These are phyloP conservation scores for Calocera viscosa DNA, from an alignment of 768 basidiomycete species.

Conservation along the genomic window DNA sequence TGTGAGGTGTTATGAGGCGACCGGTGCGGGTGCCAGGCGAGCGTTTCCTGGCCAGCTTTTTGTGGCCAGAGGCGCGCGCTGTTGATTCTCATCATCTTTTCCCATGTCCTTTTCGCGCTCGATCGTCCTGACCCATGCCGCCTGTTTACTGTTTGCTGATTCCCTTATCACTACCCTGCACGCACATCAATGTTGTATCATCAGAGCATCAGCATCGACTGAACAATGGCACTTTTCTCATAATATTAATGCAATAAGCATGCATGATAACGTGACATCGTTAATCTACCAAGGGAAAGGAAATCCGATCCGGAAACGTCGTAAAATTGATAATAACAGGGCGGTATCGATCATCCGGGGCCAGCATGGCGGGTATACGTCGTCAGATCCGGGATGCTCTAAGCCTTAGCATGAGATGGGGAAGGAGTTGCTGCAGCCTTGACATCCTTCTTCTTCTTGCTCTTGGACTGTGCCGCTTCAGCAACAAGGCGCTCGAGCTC, in stretches of 20 bases:
- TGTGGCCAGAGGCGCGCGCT: not conserved
- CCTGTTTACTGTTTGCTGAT: conserved; percentile 1
- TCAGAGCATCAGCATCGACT: conserved; percentile 9
- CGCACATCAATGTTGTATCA: conserved; percentile 6
- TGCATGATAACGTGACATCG: not conserved
- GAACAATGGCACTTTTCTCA: conserved; percentile 3
- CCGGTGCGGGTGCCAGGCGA: not conserved
- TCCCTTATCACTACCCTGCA: conserved; percentile 3
- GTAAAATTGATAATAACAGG: not conserved
- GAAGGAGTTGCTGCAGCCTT: not conserved
- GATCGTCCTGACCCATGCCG: not conserved
- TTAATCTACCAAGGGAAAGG: not conserved
- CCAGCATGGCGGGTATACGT: not conserved
- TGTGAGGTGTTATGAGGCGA: not conserved
- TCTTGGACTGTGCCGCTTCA: conserved; percentile 64
- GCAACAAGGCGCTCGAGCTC: conserved; percentile 90
- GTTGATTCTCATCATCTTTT: not conserved
- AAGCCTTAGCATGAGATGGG: not conserved
- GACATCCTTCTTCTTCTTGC: conserved; percentile 16
- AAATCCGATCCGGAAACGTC: not conserved
- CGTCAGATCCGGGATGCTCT: not conserved
- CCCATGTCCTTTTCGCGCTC: conserved; percentile 11
- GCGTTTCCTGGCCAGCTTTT: not conserved
- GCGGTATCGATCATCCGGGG: not conserved
- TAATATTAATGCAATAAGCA: not conserved